phyloP scores from a whole-genome alignment of 1,139 yeast species.

The Suhomyces kunorum region DNA sequence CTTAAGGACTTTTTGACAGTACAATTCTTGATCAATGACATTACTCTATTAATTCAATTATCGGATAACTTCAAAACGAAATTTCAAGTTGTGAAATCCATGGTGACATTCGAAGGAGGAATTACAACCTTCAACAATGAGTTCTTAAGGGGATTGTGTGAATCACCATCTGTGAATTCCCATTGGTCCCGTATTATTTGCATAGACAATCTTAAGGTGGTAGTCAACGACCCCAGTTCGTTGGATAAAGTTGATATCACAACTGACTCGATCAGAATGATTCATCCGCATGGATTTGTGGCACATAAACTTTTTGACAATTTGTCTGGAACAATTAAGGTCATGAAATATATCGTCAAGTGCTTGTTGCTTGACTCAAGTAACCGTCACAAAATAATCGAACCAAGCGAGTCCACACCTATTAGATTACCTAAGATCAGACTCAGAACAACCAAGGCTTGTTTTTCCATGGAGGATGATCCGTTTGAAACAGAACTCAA shows the following conservation, averaged over 20 bases:
- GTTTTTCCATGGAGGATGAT: constrained; percentile 70
- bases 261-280: constrained; percentile 36
- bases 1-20: constrained; percentile 19
- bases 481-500: constrained; percentile 81
- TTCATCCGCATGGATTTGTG: constrained; percentile 55
- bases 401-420: constrained; percentile 44
- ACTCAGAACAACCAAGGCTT: constrained; percentile 48
- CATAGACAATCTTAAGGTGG: constrained; percentile 37
- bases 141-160: constrained; percentile 51
- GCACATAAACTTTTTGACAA: constrained; percentile 64
- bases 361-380: constrained; percentile 39
- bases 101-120: constrained; percentile 21
- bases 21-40: constrained; percentile 24
- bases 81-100: constrained; percentile 42
- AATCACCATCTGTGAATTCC: constrained; percentile 50
- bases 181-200: constrained; percentile 56
- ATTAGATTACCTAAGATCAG: constrained; percentile 53
- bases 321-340: constrained; percentile 53
- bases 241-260: constrained; percentile 22
- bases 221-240: constrained; percentile 20
- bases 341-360: constrained; percentile 54
- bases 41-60: constrained; percentile 30
- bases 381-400: constrained; percentile 14
- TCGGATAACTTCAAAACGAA: constrained; percentile 53
- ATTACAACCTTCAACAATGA: constrained; percentile 28